These are phyloP conservation scores for Citrus reticulata DNA, from an alignment of 345 rosid genomes.

Conservation along the genomic window DNA sequence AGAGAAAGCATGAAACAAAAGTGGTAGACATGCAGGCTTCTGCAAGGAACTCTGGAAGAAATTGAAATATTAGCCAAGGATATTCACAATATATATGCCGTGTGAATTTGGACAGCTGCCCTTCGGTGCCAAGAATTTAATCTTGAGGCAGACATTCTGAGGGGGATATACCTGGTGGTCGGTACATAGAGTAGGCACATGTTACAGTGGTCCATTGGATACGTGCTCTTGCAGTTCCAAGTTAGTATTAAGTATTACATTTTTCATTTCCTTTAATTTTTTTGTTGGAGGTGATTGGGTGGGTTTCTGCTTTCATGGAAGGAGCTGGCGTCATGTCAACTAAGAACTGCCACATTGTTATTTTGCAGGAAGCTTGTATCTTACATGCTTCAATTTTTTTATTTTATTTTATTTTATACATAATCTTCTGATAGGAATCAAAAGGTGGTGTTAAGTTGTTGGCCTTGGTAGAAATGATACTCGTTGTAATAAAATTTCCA, in stretches of 20 bases:
- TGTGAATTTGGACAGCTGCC: conserved; percentile 17
- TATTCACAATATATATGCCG: conserved; percentile 3
- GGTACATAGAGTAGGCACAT: conserved; percentile 22
- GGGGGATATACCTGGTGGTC: conserved; percentile 8
- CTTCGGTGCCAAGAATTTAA: conserved; percentile 10
- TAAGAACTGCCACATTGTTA: conserved; percentile 18
- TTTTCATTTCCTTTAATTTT: background rate
- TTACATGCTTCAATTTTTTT: conserved; percentile 17
- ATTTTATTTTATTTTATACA: conserved; percentile 30
- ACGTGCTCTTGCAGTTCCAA: conserved; percentile 13
- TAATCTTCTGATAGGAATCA: conserved; percentile 30
- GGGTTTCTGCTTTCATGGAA: conserved; percentile 15
- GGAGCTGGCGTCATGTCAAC: conserved; percentile 4
- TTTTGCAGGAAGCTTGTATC: conserved; percentile 25
- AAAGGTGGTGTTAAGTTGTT: conserved; percentile 20
- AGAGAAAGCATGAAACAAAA: conserved; percentile 72
- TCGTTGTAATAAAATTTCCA: conserved; percentile 13
- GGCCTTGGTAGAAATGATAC: conserved; percentile 19
- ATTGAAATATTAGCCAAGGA: conserved; percentile 16
- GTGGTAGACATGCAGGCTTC: conserved; percentile 40
- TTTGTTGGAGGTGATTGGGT: conserved; percentile 30
- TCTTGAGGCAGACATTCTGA: conserved; percentile 5
- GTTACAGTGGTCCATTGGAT: conserved; percentile 18
- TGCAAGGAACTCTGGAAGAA: conserved; percentile 46
- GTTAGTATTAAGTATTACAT: conserved; percentile 13